These are phyloP conservation scores for Batkoa obscura DNA, from an alignment of 371 early-diverging fungal genomes.

Conservation along the genomic window DNA sequence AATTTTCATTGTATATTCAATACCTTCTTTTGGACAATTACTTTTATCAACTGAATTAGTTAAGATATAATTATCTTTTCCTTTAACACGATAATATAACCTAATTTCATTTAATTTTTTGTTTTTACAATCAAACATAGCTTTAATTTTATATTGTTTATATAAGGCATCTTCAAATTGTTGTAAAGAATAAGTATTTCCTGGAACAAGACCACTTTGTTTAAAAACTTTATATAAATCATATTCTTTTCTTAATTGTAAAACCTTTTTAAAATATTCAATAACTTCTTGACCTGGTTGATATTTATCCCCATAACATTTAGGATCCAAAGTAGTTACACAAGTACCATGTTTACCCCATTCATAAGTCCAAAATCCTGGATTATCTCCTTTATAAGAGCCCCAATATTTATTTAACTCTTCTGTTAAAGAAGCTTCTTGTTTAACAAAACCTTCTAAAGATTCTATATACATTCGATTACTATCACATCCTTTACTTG, in stretches of 20 bases:
- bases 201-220: conserved; percentile 20
- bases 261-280: conserved; percentile 21
- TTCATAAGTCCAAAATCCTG: conserved; percentile 21
- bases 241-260: conserved; percentile 18
- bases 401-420: conserved; percentile 15
- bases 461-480: conserved; percentile 20
- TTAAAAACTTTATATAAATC: conserved; percentile 21
- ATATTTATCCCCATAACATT: conserved; percentile 18
- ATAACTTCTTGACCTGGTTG: conserved; percentile 20
- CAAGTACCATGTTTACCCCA: conserved; percentile 35
- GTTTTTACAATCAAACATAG: not conserved
- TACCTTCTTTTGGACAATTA: not conserved
- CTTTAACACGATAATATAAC: not conserved
- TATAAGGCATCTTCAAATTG: not conserved
- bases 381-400: conserved; percentile 17
- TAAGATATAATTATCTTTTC: not conserved
- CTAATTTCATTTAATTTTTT: not conserved
- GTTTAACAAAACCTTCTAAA: not conserved
- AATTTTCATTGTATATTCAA: not conserved
- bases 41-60: not conserved
- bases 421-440: not conserved
- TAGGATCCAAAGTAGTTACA: conserved; percentile 21
- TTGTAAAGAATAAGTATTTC: conserved; percentile 3
- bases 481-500: conserved; percentile 43
- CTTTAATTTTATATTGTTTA: not conserved